Base-by-base conservation (phyloP, 495 filamentous ascomycete species). In the Penicillium daleae region DNA sequence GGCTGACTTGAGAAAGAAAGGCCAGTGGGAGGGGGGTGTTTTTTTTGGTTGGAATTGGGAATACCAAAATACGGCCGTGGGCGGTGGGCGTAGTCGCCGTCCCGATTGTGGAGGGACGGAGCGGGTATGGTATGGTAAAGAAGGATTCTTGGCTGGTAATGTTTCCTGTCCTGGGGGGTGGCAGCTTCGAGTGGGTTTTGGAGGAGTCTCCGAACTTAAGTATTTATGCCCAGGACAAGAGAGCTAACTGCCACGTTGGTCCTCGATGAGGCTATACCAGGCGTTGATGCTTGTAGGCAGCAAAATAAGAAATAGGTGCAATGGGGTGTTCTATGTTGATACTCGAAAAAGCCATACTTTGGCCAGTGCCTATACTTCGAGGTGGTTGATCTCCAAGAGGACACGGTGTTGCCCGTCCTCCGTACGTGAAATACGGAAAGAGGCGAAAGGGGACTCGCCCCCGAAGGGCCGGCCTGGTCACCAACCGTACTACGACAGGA, bases 381-480 rank as follows among this genome's bases (percentile, higher is more conserved):
- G 21, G 19, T 46, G 42, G 19, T 46, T 22, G 19, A 46, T 46
- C 42, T 46, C 42, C 2, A 46, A 46, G 63, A 80, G 78, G 78
- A 80, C 78, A 81, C 78, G 56, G 77, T 81, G 78, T 80, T 72
- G 64, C 64, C 62, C 61, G 70, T 67, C 65, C 55, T 63, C 62
- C 61, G 70, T 67, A 67, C 55, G 8, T 32, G 42, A 60, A 63
- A 60, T 70, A 70, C 65, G 51, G 22, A 52, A 29, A 50, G 44
- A 64, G 51, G 65, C 64, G 56, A 62, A 60, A 61, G 33, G 61
- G 52, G 59, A 46, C 39, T n/a, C 33, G 40, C 54, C 49, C 53
- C 60, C 44, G n/a, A n/a, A n/a, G n/a, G n/a, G n/a, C n/a, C n/a
- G n/a, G n/a, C n/a, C n/a, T n/a, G n/a, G n/a, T n/a, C n/a, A n/a